Percentiles rank a stretch among this genome's conserved stretches.
These are phyloP conservation scores for Myotisia sp. DNA, from an alignment of 2,329 filamentous ascomycete genomes.

Conservation along the genomic window DNA sequence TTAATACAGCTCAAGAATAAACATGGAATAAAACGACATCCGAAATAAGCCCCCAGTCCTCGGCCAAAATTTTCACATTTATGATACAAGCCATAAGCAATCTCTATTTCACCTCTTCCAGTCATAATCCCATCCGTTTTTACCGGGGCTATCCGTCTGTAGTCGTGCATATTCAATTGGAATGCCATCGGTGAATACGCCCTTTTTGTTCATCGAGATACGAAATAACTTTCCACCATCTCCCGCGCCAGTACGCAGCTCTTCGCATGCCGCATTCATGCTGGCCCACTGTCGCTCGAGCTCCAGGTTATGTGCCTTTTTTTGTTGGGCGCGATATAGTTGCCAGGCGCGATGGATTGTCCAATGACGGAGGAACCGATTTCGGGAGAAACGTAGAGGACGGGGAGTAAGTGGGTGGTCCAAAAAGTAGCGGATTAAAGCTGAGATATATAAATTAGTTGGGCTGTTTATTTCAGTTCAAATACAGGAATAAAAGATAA, in stretches of 20 bases:
- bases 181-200: constrained; percentile 58
- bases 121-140: constrained; percentile 77
- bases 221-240: constrained; percentile 56
- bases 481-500: not conserved
- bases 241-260: constrained; percentile 44
- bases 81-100: too few relatives aligned
- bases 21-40: not conserved
- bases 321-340: constrained; percentile 58
- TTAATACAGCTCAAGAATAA: not conserved
- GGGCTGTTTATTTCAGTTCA: constrained; percentile 6
- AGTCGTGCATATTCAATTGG: constrained; percentile 71
- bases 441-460: constrained; percentile 23
- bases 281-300: constrained; percentile 66
- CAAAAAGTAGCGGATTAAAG: constrained; percentile 55
- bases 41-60: too few relatives aligned
- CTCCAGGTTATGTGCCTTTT: constrained; percentile 50
- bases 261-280: constrained; percentile 78
- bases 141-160: constrained; percentile 66
- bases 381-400: constrained; percentile 77
- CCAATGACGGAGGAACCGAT: constrained; percentile 85
- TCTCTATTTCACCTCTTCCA: constrained; percentile 61
- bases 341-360: constrained; percentile 96
- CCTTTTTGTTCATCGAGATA: constrained; percentile 81
- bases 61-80: too few relatives aligned
- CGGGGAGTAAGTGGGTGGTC: constrained; percentile 53